Conservation (phyloP, 2,329 filamentous ascomycete species). For the Acrodontium crateriforme region DNA sequence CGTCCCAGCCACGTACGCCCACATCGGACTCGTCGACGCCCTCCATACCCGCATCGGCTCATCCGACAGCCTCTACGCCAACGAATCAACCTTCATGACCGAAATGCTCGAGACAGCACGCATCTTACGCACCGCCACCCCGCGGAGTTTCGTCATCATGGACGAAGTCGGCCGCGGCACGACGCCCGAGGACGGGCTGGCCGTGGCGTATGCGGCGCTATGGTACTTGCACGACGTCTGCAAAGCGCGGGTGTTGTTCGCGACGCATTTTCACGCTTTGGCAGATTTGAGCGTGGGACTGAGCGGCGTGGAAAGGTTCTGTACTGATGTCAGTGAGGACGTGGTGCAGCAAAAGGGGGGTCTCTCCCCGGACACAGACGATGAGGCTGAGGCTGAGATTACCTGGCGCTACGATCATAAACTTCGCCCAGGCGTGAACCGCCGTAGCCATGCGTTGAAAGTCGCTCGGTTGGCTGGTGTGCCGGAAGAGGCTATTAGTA, state of each 20-base stretch:
- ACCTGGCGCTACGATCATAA: conserved; percentile 79
- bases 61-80: conserved; percentile 83
- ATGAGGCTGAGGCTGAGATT: no score
- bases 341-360: no score
- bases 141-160: conserved; percentile 84
- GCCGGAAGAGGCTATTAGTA: conserved; percentile 59
- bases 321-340: conserved; percentile 77
- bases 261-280: conserved; percentile 83
- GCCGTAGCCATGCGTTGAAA: conserved; percentile 79
- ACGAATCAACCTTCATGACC: conserved; percentile 98
- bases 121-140: conserved; percentile 74
- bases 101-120: conserved; percentile 95
- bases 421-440: conserved; percentile 68
- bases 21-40: conserved; percentile 85
- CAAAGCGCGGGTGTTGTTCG: conserved; percentile 70
- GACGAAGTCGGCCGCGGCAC: conserved; percentile 94
- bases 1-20: conserved; percentile 75
- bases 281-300: conserved; percentile 58
- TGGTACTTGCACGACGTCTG: conserved; percentile 71
- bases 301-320: conserved; percentile 57
- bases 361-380: no score
- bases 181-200: conserved; percentile 80
- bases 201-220: conserved; percentile 78
- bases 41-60: conserved; percentile 81
- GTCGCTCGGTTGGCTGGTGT: conserved; percentile 77